Evolutionary conservation across 305 asterid species (phyloP).

Genomic region (Fraxinus floribunda): DNA sequence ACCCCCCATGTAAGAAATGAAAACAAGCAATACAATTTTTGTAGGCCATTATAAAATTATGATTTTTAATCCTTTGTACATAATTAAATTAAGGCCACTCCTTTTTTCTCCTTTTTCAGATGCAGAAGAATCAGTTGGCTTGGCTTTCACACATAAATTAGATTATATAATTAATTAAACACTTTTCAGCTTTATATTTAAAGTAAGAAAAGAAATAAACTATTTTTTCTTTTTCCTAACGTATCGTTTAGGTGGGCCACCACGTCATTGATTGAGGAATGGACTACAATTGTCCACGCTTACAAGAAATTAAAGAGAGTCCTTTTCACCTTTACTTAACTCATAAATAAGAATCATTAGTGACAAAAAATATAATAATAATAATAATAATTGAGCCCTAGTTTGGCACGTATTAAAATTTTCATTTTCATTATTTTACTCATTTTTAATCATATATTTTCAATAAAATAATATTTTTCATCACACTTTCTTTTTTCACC

Average conservation of each 20-base stretch:
- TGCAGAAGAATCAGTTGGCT: neutral
- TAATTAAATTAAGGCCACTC: no score
- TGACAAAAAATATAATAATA: no score
- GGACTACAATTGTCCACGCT: neutral
- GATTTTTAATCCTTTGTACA: neutral
- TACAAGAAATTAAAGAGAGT: neutral
- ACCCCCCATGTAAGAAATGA: no score
- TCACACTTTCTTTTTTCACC: no score
- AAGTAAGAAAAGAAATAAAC: no score
- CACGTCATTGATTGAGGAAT: neutral
- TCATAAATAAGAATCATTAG: no score
- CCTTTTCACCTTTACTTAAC: neutral
- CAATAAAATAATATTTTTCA: no score
- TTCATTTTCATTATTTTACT: no score
- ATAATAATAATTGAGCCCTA: no score
- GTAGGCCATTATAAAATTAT: neutral
- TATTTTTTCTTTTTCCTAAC: neutral
- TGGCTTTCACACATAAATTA: neutral
- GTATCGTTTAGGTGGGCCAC: neutral
- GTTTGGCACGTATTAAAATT: no score
- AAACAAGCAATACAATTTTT: neutral
- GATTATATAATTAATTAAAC: neutral
- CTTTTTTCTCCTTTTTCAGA: neutral
- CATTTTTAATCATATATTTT: no score
- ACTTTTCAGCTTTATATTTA: neutral